Evolutionary conservation across 2,329 filamentous ascomycete genomes (phyloP).

Genomic region (Xylaria sp.): DNA sequence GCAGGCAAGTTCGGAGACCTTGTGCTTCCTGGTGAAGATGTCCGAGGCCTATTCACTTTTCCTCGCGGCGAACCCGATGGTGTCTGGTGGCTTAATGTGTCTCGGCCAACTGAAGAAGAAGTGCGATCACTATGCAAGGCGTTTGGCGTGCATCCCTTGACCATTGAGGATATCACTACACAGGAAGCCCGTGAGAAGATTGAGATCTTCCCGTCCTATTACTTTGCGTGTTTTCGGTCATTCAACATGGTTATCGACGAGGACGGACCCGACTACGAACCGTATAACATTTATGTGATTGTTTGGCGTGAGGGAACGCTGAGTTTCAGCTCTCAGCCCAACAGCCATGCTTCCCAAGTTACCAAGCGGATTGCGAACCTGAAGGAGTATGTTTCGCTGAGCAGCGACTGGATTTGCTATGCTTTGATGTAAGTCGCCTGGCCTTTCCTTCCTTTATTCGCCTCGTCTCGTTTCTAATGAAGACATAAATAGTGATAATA

Average conservation of each 20-base stretch:
- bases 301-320: constrained; percentile 93
- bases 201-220: constrained; percentile 94
- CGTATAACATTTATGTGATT: constrained; percentile 93
- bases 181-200: constrained; percentile 98
- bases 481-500: constrained; percentile 65
- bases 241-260: constrained; percentile 78
- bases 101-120: constrained; percentile 84
- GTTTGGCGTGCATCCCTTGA: constrained; percentile 92
- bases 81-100: constrained; percentile 98
- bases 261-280: constrained; percentile 77
- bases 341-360: constrained; percentile 81
- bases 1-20: constrained; percentile 83
- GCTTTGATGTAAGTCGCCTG: constrained; percentile 71
- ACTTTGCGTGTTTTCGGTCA: constrained; percentile 95
- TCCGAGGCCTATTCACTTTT: constrained; percentile 76
- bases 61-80: constrained; percentile 62
- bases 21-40: constrained; percentile 81
- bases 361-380: constrained; percentile 86
- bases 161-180: constrained; percentile 90
- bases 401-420: constrained; percentile 98
- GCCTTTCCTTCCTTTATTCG: neutral
- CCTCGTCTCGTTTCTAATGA: constrained; percentile 22
- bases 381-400: constrained; percentile 90
- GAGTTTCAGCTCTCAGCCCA: constrained; percentile 88
- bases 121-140: constrained; percentile 84